phyloP scores from a whole-genome alignment of 805 yeast genomes.

The Candida ipomoeae region DNA sequence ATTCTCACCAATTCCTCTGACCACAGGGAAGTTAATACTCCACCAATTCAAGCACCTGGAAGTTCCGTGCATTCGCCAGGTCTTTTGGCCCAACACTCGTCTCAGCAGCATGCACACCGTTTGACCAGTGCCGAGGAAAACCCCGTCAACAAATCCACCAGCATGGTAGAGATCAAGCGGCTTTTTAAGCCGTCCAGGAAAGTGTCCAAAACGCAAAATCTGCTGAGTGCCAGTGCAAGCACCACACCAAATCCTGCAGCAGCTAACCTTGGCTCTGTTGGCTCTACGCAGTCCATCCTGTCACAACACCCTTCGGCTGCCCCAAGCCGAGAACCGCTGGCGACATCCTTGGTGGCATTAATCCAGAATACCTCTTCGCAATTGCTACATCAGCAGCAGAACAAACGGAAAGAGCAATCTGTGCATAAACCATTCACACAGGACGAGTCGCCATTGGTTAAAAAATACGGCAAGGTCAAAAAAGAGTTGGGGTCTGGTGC shows the following conservation, averaged over 20 bases:
- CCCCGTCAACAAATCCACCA: constrained; percentile 34
- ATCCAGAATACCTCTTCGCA: constrained; percentile 18
- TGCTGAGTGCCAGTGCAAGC: background rate
- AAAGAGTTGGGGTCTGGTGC: constrained; percentile 81
- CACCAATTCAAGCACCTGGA: constrained; percentile 4
- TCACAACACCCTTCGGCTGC: background rate
- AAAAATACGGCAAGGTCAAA: constrained; percentile 70
- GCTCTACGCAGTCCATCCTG: background rate
- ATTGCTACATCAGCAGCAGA: constrained; percentile 23
- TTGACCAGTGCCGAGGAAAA: constrained; percentile 16
- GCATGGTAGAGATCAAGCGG: constrained; percentile 70
- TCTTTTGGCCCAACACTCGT: constrained; percentile 6
- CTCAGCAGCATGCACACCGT: constrained; percentile 10
- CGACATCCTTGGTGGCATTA: constrained; percentile 16
- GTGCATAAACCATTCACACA: constrained; percentile 17
- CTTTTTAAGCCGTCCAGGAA: constrained; percentile 60
- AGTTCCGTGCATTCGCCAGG: constrained; percentile 9
- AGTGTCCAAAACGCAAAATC: constrained; percentile 14
- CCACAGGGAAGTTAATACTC: constrained; percentile 14
- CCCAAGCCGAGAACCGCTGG: constrained; percentile 17
- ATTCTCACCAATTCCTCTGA: constrained; percentile 32
- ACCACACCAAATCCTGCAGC: background rate
- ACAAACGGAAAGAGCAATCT: constrained; percentile 11
- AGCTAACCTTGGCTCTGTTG: background rate
- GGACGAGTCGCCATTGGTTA: constrained; percentile 26